Percentiles rank a stretch among this genome's conserved stretches.
These are phyloP conservation scores for Stereocaulon alpinum DNA, from an alignment of 495 filamentous ascomycete genomes.

Conservation along the genomic window DNA sequence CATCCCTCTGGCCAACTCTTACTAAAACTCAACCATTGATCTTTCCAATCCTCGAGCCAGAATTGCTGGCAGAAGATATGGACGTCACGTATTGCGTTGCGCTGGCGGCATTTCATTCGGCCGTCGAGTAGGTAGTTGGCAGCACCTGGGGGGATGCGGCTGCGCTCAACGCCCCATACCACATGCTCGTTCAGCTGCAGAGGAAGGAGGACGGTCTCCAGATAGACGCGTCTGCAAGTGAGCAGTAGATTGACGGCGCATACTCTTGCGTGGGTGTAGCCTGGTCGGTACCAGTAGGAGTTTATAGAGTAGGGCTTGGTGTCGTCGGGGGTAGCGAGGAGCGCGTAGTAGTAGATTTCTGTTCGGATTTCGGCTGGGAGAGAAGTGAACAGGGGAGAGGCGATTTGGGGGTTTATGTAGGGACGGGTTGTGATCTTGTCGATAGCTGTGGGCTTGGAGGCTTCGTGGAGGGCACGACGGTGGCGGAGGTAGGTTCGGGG, in stretches of 20 bases:
- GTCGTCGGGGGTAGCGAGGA: slow-evolving; percentile 22
- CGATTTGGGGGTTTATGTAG: slow-evolving; percentile 15
- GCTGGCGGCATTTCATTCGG: slow-evolving; percentile 4
- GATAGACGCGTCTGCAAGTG: slow-evolving; percentile 26
- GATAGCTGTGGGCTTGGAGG: slow-evolving; percentile 4
- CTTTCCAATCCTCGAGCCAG: slow-evolving; percentile 21
- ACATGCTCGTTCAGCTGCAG: slow-evolving; percentile 24
- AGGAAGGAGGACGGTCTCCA: slow-evolving; percentile 24
- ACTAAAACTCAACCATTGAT: slow-evolving; percentile 10
- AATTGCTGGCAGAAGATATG: slow-evolving; percentile 25
- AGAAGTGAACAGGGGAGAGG: slow-evolving; percentile 25
- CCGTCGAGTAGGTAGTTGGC: slow-evolving; percentile 3
- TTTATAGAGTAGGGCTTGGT: slow-evolving; percentile 14
- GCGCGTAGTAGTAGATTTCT: slow-evolving; percentile 24
- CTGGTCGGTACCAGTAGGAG: slow-evolving; percentile 26
- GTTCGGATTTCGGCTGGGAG: slow-evolving; percentile 27
- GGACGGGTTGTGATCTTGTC: slow-evolving; percentile 1
- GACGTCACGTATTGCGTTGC: slow-evolving; percentile 10
- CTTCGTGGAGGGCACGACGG: slow-evolving; percentile 1
- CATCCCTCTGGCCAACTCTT: slow-evolving; percentile 1
- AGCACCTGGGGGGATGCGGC: not conserved
- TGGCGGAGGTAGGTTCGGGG: slow-evolving; percentile 6
- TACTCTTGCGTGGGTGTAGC: slow-evolving; percentile 17
- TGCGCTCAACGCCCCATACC: slow-evolving; percentile 15
- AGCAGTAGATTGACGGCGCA: slow-evolving; percentile 21